Evolutionary conservation across 139 green algal species (phyloP), one percentile per base, ranked within the genome.

Genomic region (Choricystis sp.): DNA sequence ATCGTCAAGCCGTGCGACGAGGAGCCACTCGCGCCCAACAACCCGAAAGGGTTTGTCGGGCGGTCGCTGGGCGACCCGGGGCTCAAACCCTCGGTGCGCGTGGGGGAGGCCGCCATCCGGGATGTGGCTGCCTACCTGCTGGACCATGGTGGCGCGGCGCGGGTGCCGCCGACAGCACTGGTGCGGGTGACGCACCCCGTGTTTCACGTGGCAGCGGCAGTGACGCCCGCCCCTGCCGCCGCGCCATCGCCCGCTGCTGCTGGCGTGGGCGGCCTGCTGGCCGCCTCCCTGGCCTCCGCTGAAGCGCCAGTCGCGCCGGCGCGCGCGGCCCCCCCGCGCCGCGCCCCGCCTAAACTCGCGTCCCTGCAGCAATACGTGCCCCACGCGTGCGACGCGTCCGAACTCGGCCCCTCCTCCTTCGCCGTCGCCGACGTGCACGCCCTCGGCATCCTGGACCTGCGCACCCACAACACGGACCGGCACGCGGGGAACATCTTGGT

Each of bases 101-200:
- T 96, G 16, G 92, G 92, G 3, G 92, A 98, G 78, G 92, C 90
- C 4, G 92, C 89, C 4, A 75, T 91, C 23, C 79, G 92, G 0
- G 92, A 98, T 73, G 91, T 98, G 3, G 93, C 91, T 5, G 93
- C 93, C 1, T 99, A 88, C 58, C 67, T 99, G 59, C 76, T 99
- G 24, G 93, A 99, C 74, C 81, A 94, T 57, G 83, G 80, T 29
- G 69, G 77, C 73, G 96, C 93, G 77, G 84, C 93, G 0, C 71
- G 77, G 1, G 93, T 99, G 49, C 92, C 92, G 1, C 80, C 80
- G 62, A 96, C 89, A n/a, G 82, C 91, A 19, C 80, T 97, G 31
- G 88, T 94, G 28, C 74, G 77, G 19, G 84, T 87, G 14, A 76
- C 79, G 40, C 89, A 97, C 66, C 80, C 85, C 2, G 64, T 81